These are phyloP conservation scores for Rhizoclosmatium sp. DNA, from an alignment of 192 early-diverging fungal species.

Conservation along the genomic window DNA sequence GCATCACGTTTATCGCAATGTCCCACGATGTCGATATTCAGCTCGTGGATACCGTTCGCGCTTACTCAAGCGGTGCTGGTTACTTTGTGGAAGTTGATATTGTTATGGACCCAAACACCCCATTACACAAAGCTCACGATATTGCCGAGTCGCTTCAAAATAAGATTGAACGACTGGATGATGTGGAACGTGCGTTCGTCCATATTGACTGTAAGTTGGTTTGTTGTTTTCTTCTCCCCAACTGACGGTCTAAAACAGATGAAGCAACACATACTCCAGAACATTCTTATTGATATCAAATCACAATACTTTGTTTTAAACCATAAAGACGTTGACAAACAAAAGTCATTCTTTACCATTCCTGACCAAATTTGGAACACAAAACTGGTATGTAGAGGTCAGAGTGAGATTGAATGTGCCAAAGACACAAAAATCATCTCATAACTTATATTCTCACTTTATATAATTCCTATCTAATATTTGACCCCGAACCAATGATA, in stretches of 20 bases:
- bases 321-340: too few relatives aligned
- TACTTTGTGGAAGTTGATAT: conserved; percentile 96
- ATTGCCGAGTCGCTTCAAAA: conserved; percentile 90
- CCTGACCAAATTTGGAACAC: too few relatives aligned
- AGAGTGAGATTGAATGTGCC: too few relatives aligned
- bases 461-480: not conserved
- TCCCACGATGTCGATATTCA: conserved; percentile 46
- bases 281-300: not conserved
- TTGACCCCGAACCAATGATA: not conserved
- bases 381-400: too few relatives aligned
- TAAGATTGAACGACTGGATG: conserved; percentile 82
- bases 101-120: conserved; percentile 86
- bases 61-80: conserved; percentile 88
- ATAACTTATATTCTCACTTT: too few relatives aligned
- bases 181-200: conserved; percentile 93
- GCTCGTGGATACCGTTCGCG: conserved; percentile 65
- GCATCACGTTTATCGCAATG: conserved; percentile 80
- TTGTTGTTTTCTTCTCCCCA: too few relatives aligned
- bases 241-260: not conserved
- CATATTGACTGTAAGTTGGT: conserved; percentile 87
- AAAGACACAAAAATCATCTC: too few relatives aligned
- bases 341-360: too few relatives aligned
- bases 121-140: conserved; percentile 85
- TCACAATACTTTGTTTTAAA: not conserved
- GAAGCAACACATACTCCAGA: not conserved